Evolutionary conservation across 2,329 filamentous ascomycete genomes (phyloP).

Genomic region (Verticillium alfalfae): DNA sequence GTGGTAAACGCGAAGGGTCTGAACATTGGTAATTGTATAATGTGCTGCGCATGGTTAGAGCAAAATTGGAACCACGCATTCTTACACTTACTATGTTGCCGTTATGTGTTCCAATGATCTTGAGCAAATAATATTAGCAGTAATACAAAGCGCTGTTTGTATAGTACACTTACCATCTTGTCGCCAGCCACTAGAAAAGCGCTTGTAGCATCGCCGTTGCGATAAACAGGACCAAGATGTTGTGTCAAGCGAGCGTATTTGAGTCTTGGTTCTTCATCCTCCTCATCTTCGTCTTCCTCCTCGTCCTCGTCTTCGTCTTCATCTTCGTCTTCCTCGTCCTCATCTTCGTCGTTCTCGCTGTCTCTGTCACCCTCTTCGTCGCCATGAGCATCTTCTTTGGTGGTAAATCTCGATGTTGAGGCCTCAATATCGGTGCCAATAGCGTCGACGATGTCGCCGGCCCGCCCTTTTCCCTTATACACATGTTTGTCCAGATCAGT

Average conservation of each 20-base stretch:
- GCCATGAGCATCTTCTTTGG: slow-evolving; percentile 9
- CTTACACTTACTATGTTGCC: slow-evolving; percentile 75
- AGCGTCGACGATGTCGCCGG: neutral
- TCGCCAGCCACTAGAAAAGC: slow-evolving; percentile 86
- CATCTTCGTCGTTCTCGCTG: slow-evolving; percentile 15
- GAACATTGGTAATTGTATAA: slow-evolving; percentile 74
- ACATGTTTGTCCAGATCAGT: too few relatives aligned
- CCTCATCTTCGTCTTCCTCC: slow-evolving; percentile 72
- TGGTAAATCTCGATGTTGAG: slow-evolving; percentile 6
- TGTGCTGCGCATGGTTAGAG: slow-evolving; percentile 52
- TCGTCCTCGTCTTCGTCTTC: slow-evolving; percentile 39
- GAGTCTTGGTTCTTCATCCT: slow-evolving; percentile 88
- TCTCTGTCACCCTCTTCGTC: neutral
- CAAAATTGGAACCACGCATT: neutral
- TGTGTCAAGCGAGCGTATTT: slow-evolving; percentile 89
- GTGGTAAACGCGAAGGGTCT: slow-evolving; percentile 78
- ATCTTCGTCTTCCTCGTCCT: slow-evolving; percentile 26
- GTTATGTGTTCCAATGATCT: slow-evolving; percentile 93
- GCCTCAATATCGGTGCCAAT: slow-evolving; percentile 8
- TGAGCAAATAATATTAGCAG: slow-evolving; percentile 21
- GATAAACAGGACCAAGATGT: slow-evolving; percentile 74
- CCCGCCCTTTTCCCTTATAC: neutral
- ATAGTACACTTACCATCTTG: slow-evolving; percentile 70
- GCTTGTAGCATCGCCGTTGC: slow-evolving; percentile 92
- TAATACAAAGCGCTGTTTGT: slow-evolving; percentile 9